These are phyloP conservation scores for Salvia hispanica DNA, from an alignment of 257 asterid species.

Conservation along the genomic window DNA sequence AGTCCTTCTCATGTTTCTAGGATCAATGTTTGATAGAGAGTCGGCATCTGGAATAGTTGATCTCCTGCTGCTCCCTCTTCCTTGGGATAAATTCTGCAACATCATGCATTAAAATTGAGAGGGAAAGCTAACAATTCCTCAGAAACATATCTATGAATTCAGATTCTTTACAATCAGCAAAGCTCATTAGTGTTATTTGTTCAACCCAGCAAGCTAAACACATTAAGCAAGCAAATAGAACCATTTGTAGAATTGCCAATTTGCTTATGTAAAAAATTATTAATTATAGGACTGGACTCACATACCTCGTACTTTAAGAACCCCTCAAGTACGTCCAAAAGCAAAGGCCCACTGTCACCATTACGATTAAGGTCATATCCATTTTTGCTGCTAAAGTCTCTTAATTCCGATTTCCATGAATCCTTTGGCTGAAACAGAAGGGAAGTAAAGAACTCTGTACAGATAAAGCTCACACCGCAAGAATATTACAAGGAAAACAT, in stretches of 20 bases:
- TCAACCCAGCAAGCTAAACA: constrained; percentile 13
- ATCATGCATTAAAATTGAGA: constrained; percentile 20
- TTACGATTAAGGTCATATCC: constrained; percentile 92
- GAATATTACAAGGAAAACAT: constrained; percentile 8
- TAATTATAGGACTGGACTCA: neutral
- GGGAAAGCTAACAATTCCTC: constrained; percentile 11
- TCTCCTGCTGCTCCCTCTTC: constrained; percentile 79
- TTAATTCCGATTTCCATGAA: constrained; percentile 88
- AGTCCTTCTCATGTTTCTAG: constrained; percentile 70
- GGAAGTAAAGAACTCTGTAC: constrained; percentile 18
- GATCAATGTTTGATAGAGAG: constrained; percentile 58
- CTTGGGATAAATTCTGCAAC: constrained; percentile 87
- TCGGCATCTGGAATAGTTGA: constrained; percentile 57
- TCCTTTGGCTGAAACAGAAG: constrained; percentile 72
- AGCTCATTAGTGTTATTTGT: neutral
- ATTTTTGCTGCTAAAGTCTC: constrained; percentile 87
- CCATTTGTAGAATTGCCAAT: constrained; percentile 13
- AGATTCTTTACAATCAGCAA: neutral
- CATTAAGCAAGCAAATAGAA: constrained; percentile 2
- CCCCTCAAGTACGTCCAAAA: constrained; percentile 97
- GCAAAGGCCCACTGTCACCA: constrained; percentile 91
- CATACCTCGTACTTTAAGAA: constrained; percentile 97
- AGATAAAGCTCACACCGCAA: neutral
- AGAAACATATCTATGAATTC: constrained; percentile 5
- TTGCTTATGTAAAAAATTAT: constrained; percentile 4